Conservation (phyloP, 2,329 filamentous ascomycete species). For the Calonectria hongkongensis region DNA sequence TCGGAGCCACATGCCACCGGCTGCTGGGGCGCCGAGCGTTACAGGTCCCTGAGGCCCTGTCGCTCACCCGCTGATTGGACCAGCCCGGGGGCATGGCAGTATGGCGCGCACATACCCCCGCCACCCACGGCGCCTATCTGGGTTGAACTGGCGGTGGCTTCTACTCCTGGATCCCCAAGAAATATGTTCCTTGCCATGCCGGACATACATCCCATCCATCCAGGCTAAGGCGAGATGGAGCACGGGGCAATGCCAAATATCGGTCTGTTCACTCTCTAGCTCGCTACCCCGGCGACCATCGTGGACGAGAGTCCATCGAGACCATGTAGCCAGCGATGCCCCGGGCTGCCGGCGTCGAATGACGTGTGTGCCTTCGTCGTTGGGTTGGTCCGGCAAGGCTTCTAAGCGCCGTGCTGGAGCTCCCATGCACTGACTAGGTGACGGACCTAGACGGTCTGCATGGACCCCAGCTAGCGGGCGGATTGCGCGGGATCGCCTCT, state of each 20-base stretch:
- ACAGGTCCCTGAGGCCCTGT: constrained; percentile 36
- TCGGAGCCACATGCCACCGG: constrained; percentile 23
- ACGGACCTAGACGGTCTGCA: constrained; percentile 43
- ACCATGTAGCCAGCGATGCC: constrained; percentile 43
- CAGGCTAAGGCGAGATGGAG: constrained; percentile 26
- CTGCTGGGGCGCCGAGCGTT: constrained; percentile 39
- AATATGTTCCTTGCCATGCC: constrained; percentile 21
- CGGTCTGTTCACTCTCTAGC: constrained; percentile 14
- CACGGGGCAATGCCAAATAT: constrained; percentile 14
- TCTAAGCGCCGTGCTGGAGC: constrained; percentile 51
- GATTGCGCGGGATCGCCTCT: constrained; percentile 31
- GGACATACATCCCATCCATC: constrained; percentile 23
- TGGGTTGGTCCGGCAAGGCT: constrained; percentile 29
- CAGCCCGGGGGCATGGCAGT: constrained; percentile 13
- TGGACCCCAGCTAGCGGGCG: constrained; percentile 40
- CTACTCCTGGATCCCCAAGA: constrained; percentile 1
- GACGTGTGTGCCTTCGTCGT: constrained; percentile 45
- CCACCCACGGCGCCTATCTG: constrained; percentile 42
- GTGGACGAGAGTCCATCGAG: constrained; percentile 35
- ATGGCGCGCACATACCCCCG: constrained; percentile 25
- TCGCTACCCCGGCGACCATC: constrained; percentile 35
- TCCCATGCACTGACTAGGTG: constrained; percentile 44
- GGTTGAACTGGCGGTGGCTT: constrained; percentile 40
- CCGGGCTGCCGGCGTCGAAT: constrained; percentile 52
- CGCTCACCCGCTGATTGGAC: constrained; percentile 35